Conservation (phyloP, 2,329 filamentous ascomycete genomes). For the Paecilomyces niveus region DNA sequence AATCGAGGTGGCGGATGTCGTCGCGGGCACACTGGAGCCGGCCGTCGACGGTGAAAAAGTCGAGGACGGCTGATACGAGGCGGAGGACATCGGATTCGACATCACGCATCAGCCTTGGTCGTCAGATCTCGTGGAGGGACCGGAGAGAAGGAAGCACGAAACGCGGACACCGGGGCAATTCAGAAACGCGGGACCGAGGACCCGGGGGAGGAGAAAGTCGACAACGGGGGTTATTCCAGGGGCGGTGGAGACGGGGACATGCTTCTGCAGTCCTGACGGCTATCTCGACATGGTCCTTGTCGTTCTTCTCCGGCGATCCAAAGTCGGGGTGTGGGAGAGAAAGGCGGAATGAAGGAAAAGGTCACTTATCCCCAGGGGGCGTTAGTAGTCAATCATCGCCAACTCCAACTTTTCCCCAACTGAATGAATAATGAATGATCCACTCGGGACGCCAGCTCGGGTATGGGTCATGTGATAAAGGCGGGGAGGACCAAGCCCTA, state of each 20-base stretch:
- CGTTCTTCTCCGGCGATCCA: too few species aligned
- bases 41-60: conserved; percentile 5
- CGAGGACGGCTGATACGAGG: conserved; percentile 1
- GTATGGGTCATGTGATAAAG: neutral
- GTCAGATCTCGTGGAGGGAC: neutral
- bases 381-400: neutral
- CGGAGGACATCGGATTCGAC: neutral
- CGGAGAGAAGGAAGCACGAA: neutral
- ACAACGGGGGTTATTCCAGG: neutral
- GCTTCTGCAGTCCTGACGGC: neutral
- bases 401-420: neutral
- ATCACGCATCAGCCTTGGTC: neutral
- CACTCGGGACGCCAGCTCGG: neutral
- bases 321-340: too few species aligned
- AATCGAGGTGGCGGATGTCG: conserved; percentile 8
- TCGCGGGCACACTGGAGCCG: conserved; percentile 1
- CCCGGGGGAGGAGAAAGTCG: neutral
- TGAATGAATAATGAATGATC: neutral
- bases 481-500: neutral
- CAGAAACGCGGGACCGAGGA: neutral
- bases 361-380: neutral
- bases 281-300: neutral
- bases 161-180: neutral
- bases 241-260: neutral
- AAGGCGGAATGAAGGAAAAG: neutral